Conservation (phyloP, 139 green algal genomes). For the Closterium sp. region DNA sequence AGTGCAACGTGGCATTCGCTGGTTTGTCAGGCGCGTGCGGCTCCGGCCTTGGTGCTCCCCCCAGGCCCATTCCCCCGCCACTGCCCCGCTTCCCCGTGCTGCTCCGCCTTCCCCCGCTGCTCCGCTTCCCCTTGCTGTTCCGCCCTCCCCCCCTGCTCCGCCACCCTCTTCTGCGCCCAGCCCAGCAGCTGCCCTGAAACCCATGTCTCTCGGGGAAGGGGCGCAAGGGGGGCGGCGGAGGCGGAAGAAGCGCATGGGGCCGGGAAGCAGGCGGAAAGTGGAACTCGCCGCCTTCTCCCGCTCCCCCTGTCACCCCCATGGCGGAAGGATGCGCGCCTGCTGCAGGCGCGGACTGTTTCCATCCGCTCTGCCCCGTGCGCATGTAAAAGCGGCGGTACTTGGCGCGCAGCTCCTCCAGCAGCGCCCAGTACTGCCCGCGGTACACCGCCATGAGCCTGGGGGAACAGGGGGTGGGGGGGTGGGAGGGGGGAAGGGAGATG, state of each 20-base stretch:
- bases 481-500: no score
- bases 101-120: neutral
- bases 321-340: neutral
- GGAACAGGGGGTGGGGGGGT: no score
- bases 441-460: slow-evolving; percentile 43
- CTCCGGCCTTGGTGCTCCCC: neutral
- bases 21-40: slow-evolving; percentile 32
- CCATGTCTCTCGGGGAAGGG: neutral
- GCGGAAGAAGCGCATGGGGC: slow-evolving; percentile 1
- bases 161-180: neutral
- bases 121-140: no score
- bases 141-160: neutral
- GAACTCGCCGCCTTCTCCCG: neutral
- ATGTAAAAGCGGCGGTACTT: slow-evolving; percentile 46
- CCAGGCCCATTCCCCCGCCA: no score
- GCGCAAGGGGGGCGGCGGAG: neutral
- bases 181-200: neutral
- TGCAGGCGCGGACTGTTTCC: slow-evolving; percentile 1
- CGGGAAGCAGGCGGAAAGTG: slow-evolving; percentile 1
- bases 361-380: slow-evolving; percentile 20
- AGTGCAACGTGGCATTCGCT: slow-evolving; percentile 33
- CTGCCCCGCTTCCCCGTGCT: neutral
- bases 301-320: neutral
- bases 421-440: slow-evolving; percentile 44
- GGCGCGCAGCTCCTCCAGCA: slow-evolving; percentile 46